Evolutionary conservation across 164 flowering plant species (phyloP).

Genomic region (Kingdonia uniflora): DNA sequence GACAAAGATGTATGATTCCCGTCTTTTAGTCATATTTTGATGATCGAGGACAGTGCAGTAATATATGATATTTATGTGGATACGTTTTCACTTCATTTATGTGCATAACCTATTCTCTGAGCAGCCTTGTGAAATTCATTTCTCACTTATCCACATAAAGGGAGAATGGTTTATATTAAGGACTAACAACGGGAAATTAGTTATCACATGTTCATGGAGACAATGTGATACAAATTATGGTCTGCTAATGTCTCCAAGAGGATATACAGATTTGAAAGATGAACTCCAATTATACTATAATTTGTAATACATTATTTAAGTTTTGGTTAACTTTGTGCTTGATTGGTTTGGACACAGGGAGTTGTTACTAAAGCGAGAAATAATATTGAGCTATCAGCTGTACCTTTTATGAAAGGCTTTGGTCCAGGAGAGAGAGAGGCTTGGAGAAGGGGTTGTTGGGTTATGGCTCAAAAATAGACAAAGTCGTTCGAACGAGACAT

Average conservation of each 20-base stretch:
- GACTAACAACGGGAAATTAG: neutral
- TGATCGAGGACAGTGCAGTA: neutral
- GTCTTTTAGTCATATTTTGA: neutral
- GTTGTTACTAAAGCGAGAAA: conserved; percentile 78
- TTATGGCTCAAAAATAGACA: too few species aligned
- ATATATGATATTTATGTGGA: neutral
- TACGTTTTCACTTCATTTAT: too few species aligned
- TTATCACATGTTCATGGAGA: neutral
- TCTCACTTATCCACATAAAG: too few species aligned
- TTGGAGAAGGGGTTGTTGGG: too few species aligned
- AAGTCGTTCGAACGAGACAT: too few species aligned
- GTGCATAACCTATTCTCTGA: too few species aligned
- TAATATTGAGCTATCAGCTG: conserved; percentile 75
- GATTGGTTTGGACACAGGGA: conserved; percentile 45
- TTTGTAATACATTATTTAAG: neutral
- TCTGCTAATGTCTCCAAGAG: too few species aligned
- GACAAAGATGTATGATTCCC: conserved; percentile 69
- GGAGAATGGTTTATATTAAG: neutral
- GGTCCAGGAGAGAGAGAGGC: conserved; percentile 56
- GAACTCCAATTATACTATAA: too few species aligned
- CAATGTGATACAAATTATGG: too few species aligned
- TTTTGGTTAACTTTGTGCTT: neutral
- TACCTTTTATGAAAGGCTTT: conserved; percentile 58
- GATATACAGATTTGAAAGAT: too few species aligned
- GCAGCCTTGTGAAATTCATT: too few species aligned